Evolutionary conservation across 202 grass and related monocot genomes (phyloP).

Genomic region (Bolboschoenoplectus hybrid): DNA sequence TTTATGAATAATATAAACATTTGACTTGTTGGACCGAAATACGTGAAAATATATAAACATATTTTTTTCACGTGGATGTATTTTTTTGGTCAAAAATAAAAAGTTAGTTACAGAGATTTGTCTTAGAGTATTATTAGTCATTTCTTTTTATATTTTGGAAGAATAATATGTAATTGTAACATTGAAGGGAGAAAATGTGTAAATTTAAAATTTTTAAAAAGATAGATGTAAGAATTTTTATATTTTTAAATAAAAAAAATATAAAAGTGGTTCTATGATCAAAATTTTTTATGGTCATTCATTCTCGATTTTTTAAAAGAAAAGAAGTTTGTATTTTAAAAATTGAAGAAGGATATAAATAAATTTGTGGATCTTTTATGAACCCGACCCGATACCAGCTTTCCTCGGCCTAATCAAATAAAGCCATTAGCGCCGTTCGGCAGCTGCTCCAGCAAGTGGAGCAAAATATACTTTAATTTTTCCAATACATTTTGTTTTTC

Average conservation of each 20-base stretch:
- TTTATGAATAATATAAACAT: too few relatives aligned
- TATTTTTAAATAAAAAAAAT: background rate
- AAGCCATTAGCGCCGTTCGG: constrained; percentile 26
- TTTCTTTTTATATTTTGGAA: background rate
- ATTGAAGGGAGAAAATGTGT: background rate
- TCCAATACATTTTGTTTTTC: background rate
- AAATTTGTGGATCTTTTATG: background rate
- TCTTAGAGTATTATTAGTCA: too few relatives aligned
- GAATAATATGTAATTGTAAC: background rate
- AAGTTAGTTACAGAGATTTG: too few relatives aligned
- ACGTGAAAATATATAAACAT: too few relatives aligned
- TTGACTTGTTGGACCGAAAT: too few relatives aligned
- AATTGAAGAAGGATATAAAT: too few relatives aligned
- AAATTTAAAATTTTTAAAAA: background rate
- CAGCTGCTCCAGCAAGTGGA: constrained; percentile 11
- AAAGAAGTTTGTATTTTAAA: too few relatives aligned
- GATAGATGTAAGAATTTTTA: background rate
- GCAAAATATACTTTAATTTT: constrained; percentile 28
- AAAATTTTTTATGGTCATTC: too few relatives aligned
- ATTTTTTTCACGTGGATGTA: too few relatives aligned
- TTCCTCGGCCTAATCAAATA: constrained; percentile 18
- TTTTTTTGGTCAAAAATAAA: too few relatives aligned
- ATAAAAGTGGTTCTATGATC: too few relatives aligned
- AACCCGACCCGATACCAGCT: background rate
- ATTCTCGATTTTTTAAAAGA: too few relatives aligned